Percentiles rank a stretch among this genome's conserved stretches.
Conservation (phyloP, 257 asterid genomes). For the Lantana camara region DNA sequence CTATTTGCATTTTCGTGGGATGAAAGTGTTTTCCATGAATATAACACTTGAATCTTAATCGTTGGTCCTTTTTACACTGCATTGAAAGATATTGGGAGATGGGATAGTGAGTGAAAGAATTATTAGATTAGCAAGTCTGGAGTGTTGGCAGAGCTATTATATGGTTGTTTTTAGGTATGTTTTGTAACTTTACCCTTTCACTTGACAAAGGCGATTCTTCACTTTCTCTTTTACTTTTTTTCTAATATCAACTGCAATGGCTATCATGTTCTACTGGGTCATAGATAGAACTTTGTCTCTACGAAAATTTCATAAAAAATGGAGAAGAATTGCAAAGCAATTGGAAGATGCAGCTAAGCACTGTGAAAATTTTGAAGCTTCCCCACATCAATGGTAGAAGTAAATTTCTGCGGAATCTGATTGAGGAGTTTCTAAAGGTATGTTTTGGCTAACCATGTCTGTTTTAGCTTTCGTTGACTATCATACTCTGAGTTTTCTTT, state of each 20-base stretch:
- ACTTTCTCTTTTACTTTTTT: not conserved
- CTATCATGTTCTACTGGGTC: constrained; percentile 17
- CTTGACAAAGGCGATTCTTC: not conserved
- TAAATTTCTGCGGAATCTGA: constrained; percentile 77
- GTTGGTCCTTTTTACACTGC: constrained; percentile 25
- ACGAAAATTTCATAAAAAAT: constrained; percentile 69
- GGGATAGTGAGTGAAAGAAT: constrained; percentile 87
- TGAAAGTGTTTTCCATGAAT: constrained; percentile 12
- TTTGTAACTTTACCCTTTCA: constrained; percentile 10
- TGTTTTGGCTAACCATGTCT: constrained; percentile 22
- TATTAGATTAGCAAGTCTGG: constrained; percentile 83
- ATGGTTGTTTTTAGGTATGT: constrained; percentile 92
- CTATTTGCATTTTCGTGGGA: constrained; percentile 21
- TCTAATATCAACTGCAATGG: constrained; percentile 13
- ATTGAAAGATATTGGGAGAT: constrained; percentile 86
- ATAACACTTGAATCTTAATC: constrained; percentile 22
- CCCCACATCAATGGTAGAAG: constrained; percentile 72
- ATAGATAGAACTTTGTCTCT: constrained; percentile 86
- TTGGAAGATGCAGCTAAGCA: constrained; percentile 60
- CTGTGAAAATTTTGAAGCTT: constrained; percentile 57
- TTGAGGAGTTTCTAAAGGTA: constrained; percentile 90
- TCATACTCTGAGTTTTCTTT: constrained; percentile 9
- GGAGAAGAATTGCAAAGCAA: constrained; percentile 81
- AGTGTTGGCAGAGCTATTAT: constrained; percentile 94
- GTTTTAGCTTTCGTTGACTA: constrained; percentile 17